Evolutionary conservation across 345 rosid species (phyloP).

Genomic region (Citrus unshiu): DNA sequence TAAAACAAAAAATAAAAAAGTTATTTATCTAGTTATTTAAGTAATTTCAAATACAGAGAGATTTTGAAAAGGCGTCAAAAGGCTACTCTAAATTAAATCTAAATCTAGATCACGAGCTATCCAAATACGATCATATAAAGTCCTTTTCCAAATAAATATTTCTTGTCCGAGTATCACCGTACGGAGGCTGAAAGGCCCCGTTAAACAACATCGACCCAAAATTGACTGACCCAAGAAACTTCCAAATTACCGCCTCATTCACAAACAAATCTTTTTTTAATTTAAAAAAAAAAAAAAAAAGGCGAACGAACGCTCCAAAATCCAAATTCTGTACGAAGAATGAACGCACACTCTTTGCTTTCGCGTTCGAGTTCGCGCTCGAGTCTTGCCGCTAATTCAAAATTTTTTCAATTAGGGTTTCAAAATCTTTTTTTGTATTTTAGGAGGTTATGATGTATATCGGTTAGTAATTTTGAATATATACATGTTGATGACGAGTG

Average conservation of each 20-base stretch:
- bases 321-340: not conserved
- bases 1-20: too few relatives aligned
- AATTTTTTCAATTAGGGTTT: not conserved
- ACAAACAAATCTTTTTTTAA: not conserved
- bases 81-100: too few relatives aligned
- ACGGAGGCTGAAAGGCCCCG: not conserved
- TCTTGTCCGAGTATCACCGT: not conserved
- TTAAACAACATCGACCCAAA: not conserved
- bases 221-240: not conserved
- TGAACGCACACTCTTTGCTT: not conserved
- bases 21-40: too few relatives aligned
- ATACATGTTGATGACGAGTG: not conserved
- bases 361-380: not conserved
- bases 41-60: too few relatives aligned
- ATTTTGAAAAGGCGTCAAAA: too few relatives aligned
- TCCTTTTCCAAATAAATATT: not conserved
- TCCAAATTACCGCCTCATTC: not conserved
- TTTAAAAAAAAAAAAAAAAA: too few relatives aligned
- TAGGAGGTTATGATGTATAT: not conserved
- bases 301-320: not conserved
- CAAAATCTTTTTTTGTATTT: not conserved
- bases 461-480: not conserved
- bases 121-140: not conserved
- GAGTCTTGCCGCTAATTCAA: not conserved
- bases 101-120: too few relatives aligned